A percentile compares a stretch with the other conserved stretches of the same genome.
Conservation (phyloP, 345 rosid genomes). For the Salix brachista region DNA sequence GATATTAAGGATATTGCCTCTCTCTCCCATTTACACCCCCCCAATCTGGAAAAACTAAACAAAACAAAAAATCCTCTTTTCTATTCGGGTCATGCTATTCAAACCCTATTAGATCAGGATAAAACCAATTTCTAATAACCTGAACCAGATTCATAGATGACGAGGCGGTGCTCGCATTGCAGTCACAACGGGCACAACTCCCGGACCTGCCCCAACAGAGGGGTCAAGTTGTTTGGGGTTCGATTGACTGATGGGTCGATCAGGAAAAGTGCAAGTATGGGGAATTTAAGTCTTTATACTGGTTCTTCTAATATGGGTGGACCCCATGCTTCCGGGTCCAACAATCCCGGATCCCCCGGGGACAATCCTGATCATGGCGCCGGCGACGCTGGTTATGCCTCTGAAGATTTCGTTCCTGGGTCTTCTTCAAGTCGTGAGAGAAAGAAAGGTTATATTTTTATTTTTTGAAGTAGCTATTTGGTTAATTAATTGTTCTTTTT, state of each 20-base stretch:
- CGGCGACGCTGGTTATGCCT: conserved; percentile 74
- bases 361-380: conserved; percentile 58
- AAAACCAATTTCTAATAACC: background rate
- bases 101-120: conserved; percentile 12
- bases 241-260: conserved; percentile 47
- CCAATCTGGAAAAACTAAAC: background rate
- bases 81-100: conserved; percentile 12
- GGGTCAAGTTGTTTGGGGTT: conserved; percentile 33
- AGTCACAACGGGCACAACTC: conserved; percentile 38
- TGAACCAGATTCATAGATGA: conserved; percentile 17
- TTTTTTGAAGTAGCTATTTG: background rate
- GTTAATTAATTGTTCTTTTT: background rate
- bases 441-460: conserved; percentile 61
- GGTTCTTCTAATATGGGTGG: conserved; percentile 22
- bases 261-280: conserved; percentile 40
- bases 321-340: conserved; percentile 29
- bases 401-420: conserved; percentile 92
- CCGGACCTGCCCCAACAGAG: conserved; percentile 34
- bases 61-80: background rate
- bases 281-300: conserved; percentile 25
- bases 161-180: conserved; percentile 38
- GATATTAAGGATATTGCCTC: conserved; percentile 2
- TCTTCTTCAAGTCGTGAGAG: conserved; percentile 90
- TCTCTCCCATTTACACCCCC: background rate
- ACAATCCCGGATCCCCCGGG: conserved; percentile 59